Evolutionary conservation across 768 basidiomycete species (phyloP).

Genomic region (Pleurotus pulmonarius): DNA sequence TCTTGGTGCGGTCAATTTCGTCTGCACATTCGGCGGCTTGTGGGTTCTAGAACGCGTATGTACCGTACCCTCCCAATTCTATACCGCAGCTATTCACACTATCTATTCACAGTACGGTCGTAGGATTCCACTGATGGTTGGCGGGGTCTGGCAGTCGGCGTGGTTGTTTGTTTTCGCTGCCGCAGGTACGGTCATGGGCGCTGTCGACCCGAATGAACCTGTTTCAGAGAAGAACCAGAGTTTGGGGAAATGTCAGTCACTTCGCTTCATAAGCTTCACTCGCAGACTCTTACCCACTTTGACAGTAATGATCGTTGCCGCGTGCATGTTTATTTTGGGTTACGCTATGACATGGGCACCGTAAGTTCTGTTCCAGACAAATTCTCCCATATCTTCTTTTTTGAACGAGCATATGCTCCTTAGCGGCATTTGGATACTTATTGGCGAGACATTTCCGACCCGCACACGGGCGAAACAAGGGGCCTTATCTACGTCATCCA

Average conservation of each 20-base stretch:
- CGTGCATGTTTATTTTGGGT: slow-evolving; percentile 69
- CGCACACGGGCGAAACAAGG: slow-evolving; percentile 71
- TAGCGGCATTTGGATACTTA: slow-evolving; percentile 72
- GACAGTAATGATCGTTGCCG: slow-evolving; percentile 59
- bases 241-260: slow-evolving; percentile 49
- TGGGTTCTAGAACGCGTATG: slow-evolving; percentile 66
- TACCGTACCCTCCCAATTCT: no score
- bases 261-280: neutral
- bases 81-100: no score
- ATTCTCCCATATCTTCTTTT: no score
- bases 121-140: slow-evolving; percentile 58
- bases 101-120: slow-evolving; percentile 51
- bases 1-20: slow-evolving; percentile 69
- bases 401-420: neutral
- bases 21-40: slow-evolving; percentile 68
- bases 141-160: slow-evolving; percentile 64
- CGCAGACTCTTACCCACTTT: neutral
- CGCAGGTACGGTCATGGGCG: slow-evolving; percentile 63
- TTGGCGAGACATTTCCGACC: slow-evolving; percentile 74
- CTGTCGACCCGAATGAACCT: slow-evolving; percentile 15
- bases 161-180: slow-evolving; percentile 76
- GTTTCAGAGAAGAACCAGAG: slow-evolving; percentile 24
- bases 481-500: slow-evolving; percentile 58
- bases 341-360: slow-evolving; percentile 73
- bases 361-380: slow-evolving; percentile 17